Evolutionary conservation across 2,329 filamentous ascomycete genomes (phyloP).

Genomic region (Xylaria sp.): DNA sequence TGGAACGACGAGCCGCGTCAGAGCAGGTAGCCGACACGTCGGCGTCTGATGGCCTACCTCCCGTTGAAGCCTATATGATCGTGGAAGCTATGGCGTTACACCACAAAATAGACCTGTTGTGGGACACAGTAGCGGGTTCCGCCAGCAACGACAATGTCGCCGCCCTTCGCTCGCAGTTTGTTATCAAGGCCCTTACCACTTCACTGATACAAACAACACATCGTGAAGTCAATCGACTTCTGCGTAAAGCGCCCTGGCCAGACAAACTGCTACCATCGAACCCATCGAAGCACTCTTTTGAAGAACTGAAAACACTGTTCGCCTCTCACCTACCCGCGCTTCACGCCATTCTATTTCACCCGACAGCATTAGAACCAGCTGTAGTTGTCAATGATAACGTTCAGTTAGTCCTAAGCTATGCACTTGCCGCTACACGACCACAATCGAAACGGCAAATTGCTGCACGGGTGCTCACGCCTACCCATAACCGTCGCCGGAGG

Average conservation of each 20-base stretch:
- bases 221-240: slow-evolving; percentile 21
- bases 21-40: slow-evolving; percentile 17
- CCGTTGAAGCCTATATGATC: slow-evolving; percentile 26
- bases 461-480: slow-evolving; percentile 18
- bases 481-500: slow-evolving; percentile 23
- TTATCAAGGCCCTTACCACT: slow-evolving; percentile 20
- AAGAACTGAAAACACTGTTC: slow-evolving; percentile 19
- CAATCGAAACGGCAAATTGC: slow-evolving; percentile 29
- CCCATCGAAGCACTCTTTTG: slow-evolving; percentile 22
- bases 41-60: slow-evolving; percentile 26
- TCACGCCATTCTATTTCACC: slow-evolving; percentile 27
- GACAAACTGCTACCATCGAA: slow-evolving; percentile 23
- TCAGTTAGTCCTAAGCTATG: slow-evolving; percentile 18
- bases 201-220: slow-evolving; percentile 27
- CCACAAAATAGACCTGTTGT: slow-evolving; percentile 24
- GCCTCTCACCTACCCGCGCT: slow-evolving; percentile 21
- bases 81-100: slow-evolving; percentile 26
- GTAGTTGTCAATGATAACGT: slow-evolving; percentile 20
- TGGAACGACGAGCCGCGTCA: slow-evolving; percentile 19
- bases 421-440: slow-evolving; percentile 20
- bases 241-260: slow-evolving; percentile 25
- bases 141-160: slow-evolving; percentile 12
- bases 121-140: slow-evolving; percentile 12
- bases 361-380: slow-evolving; percentile 15
- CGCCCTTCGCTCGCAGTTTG: slow-evolving; percentile 20